Evolutionary conservation across 148 eudicot genomes (phyloP), one percentile per base, ranked within the genome.

Genomic region (Spergularia marina): DNA sequence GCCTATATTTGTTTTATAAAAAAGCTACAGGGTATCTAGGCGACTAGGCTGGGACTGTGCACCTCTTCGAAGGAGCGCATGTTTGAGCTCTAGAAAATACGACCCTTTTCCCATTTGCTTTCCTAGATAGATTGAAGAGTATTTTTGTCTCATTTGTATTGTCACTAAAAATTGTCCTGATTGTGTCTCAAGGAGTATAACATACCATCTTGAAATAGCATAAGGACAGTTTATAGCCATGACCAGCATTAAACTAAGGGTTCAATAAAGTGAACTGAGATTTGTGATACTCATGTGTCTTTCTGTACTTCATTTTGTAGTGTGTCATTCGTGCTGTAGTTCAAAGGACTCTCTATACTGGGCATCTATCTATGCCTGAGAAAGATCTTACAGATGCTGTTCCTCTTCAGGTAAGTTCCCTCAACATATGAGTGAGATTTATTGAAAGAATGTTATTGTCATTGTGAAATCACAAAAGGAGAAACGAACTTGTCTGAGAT

Each of bases 301-400:
- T 34, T 54, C 17, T 70, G 78, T 79, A 39, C 78, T 74, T 59
- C 57, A 25, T 65, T 70, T 82, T 79, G 25, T 81, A 89, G 92
- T 93, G 98, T 83, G 84, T 74, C 78, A 88, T 91, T 58, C 92
- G 82, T 65, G 89, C 89, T 59, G 76, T 81, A 67, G 88, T 85
- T 81, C 71, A 71, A 44, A 65, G 17, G 72, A 84, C 84, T 65
- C 76, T 83, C 59, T 36, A 73, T 58, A 82, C 78, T 71, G 74
- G 78, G 12, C 66, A 57, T 67, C 47, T 74, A 51, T 56, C 74
- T 72, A 78, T 75, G 57, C 79, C 80, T 47, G 81, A 76, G 75
- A 68, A 68, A 71, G 74, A 70, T 87, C 91, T 91, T 71, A 85
- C 88, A 44, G 98, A 93, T 87, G 94, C 91, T 67, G 25, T 91